Evolutionary conservation across 108 stramenopile genomes (phyloP), one percentile per base, ranked within the genome.

Genomic region (Skeletonema grethae): DNA sequence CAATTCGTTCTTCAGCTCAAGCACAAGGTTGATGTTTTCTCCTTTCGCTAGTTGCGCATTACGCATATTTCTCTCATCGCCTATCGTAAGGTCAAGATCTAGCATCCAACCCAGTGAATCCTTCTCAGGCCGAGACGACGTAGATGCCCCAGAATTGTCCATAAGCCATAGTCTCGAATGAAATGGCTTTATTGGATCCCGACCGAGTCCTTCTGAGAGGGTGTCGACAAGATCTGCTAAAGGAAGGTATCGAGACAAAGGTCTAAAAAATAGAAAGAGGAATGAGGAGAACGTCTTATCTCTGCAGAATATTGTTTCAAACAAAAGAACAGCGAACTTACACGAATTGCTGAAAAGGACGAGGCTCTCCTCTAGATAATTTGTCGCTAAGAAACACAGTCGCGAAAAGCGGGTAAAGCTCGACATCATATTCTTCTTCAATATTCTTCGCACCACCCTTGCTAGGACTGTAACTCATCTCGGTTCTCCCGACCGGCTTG

Each of bases 361-460:
- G 82, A 24, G 92, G 89, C 67, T 91, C 90, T 22, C 91, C 94
- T 58, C 86, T 70, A 2, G 90, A 88, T 12, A 84, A 45, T 8
- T 85, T 74, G 63, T 93, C 95, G 67, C 90, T 92, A 36, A 96
- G 66, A 61, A 89, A 90, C 25, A 96, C 86, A n/a, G 90, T 88
- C 6, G 87, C 88, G 63, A 88, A 93, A 39, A 92, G 81, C 5
- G 95, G 95, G 69, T 93, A 89, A 24, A 96, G 72, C 65, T 96
- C 95, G 59, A 96, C 84, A 73, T 93, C 92, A 71, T 90, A 86
- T 39, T 92, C 84, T 8, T 86, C 88, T 25, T 75, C 65, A 30
- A 80, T 24, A 8, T 39, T 20, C 45, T 59, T 24, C 16, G 65
- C 62, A 45, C 65, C 63, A 2, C 34, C 67, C 28, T 35, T 36